Evolutionary conservation across 192 early-diverging fungal genomes (phyloP), one percentile per base, ranked within the genome.

Genomic region (Umbelopsis sp.): DNA sequence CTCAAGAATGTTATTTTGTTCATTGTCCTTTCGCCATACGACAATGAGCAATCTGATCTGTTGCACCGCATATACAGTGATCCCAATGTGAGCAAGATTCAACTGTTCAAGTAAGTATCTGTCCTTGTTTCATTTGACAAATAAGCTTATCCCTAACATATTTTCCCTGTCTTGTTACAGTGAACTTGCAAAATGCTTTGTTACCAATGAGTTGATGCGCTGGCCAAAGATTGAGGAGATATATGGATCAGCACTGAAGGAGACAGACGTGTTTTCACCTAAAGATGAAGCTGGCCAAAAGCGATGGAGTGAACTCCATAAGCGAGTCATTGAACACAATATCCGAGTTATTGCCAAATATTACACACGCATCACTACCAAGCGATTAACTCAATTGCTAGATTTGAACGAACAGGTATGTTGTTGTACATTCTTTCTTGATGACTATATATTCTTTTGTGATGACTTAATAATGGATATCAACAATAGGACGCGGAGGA

Each of bases 281-380:
- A 78, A 78, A 52, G 91, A 88, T 8, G 93, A 95, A 62, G 90
- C 89, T 31, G 94, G 95, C 31, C 79, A 88, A 73, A 88, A 91
- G 81, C 87, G 93, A 72, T 92, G 90, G 87, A 83, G 88, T 70
- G 91, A 89, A 50, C 84, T 99, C 69, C 95, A 96, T 75, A 91
- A 96, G 70, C 91, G 98, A 29, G 95, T 97, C 2, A 94, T 97
- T 72, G 98, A 99, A 77, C 98, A 99, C 89, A 99, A 99, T 81
- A 91, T 98, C 70, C 93, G 98, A 9, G 95, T 99, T 2, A 88
- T 99, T 75, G 94, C 96, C 45, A 93, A 93, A 75, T 99, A 98
- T 82, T 99, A 99, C 76, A 92, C 89, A 36, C 90, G 94, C 31
- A 92, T 97, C 43, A 89, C 92, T 9, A 88, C 90, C 29, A 88